Base-by-base conservation (phyloP, 352 stramenopile genomes). In the Phytophthora podocarpi region DNA sequence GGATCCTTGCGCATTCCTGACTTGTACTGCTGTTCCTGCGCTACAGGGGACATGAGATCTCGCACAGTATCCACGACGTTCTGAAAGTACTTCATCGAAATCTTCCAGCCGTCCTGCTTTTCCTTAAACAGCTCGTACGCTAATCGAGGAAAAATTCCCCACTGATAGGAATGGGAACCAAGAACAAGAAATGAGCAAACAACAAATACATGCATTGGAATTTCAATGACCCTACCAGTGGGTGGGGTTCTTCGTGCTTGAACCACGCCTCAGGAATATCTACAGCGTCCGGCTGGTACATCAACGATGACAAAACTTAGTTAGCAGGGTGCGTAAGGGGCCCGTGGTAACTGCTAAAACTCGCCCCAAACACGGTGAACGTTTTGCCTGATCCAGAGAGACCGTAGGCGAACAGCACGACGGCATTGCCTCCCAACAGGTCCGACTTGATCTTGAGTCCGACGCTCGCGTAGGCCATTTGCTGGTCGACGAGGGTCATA, bases 81-180 rank as follows among this genome's bases (percentile, higher is more conserved):
- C 64, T 98, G 94, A 65, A 98, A 98, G 68, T 98, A 98, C 76
- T 98, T 98, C 93, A 98, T 98, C 24, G 90, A 97, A 64, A 98
- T 95, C 71, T 98, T 98, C 93, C 94, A 98, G 51, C 93, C 93
- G 53, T 98, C 94, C 57, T 97, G 80, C 62, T 97, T 97, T 59
- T 97, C 87, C 60, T 97, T 85, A 72, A 98, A 98, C 23, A 98
- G 56, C 37, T 98, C 90, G 72, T 98, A 98, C 13, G 91, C 94
- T 9, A 98, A 74, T 3, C 88, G 87, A 18, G 91, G 90, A 62
- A 97, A 98, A 58, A 98, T 91, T 13, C 91, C 92, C 92, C 92
- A 98, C 81, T 89, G 30, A 0, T 18, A 45, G 10, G 26, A 20
- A 26, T 18, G 9, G 35, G 16, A 45, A 41, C 15, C 1, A 34